These are phyloP conservation scores for Triticum timopheevii DNA, from an alignment of 176 grass and related monocot genomes.

Conservation along the genomic window DNA sequence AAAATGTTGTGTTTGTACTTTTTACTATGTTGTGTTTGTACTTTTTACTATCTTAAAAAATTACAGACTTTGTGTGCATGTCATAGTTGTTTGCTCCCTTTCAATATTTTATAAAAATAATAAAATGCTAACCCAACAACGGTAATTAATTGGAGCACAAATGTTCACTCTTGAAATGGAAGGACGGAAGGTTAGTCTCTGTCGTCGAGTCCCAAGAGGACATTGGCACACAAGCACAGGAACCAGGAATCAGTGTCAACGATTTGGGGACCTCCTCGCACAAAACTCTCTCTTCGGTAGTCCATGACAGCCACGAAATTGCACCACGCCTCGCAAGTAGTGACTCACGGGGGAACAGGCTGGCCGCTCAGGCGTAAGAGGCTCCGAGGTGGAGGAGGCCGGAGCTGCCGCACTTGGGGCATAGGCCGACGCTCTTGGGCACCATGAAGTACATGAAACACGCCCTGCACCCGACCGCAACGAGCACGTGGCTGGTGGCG, in stretches of 20 bases:
- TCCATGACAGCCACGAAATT: constrained; percentile 4
- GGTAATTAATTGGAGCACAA: neutral
- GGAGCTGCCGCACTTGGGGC: constrained; percentile 77
- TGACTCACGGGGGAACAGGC: neutral
- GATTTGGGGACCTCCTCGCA: constrained; percentile 26
- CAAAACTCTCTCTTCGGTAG: constrained; percentile 13
- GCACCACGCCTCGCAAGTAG: constrained; percentile 12
- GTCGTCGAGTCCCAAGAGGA: neutral
- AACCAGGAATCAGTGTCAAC: constrained; percentile 29
- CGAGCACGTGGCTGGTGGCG: constrained; percentile 43
- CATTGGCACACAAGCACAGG: constrained; percentile 28
- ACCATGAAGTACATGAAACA: constrained; percentile 99
- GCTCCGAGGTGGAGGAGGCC: constrained; percentile 69
- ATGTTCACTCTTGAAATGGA: neutral
- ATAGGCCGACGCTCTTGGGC: constrained; percentile 62
- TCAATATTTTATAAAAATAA: neutral
- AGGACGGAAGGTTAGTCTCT: constrained; percentile 12
- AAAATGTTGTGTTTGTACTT: no score
- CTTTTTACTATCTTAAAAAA: no score
- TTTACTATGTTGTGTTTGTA: no score
- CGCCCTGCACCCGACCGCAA: constrained; percentile 71
- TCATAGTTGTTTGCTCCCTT: no score
- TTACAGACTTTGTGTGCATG: no score
- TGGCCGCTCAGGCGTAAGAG: constrained; percentile 30
- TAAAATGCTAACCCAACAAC: neutral